Base-by-base conservation (phyloP, 2,329 filamentous ascomycete species). In the Pseudocercospora eumusae region DNA sequence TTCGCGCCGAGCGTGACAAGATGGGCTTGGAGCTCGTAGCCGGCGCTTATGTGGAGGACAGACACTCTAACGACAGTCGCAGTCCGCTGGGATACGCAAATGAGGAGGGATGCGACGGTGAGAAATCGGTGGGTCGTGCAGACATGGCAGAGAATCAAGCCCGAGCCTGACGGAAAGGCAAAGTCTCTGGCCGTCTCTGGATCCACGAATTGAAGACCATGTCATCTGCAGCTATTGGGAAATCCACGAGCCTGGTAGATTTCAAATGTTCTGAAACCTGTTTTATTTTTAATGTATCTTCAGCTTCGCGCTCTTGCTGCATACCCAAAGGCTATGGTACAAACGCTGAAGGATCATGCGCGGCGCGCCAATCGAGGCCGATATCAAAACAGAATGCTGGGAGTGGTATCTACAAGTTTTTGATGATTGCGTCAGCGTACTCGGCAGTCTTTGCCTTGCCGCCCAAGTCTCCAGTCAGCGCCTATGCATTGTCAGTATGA, bases 381-480 rank as follows among this genome's bases (percentile, higher is more conserved):
- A 54, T 54, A 54, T 54, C 52, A 36, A 54, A 54, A 54, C 52
- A 31, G 36, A 20, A 54, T 54, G 52, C 52, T 52, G 52, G 52
- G 52, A 28, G 21, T 36, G 36, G 55, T 63, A 63, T 63, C 65
- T 73, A 71, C 67, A 88, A 77, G 66, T 82, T 82, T 75, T 82
- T 82, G 79, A 98, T 97, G 76, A 99, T 97, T 70, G 95, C 93
- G 64, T 84, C 85, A 62, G 95, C 92, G 79, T 96, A 99, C 83
- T 99, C 91, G 81, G 88, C 83, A 63, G 95, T 99, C 88, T 96
- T 96, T 73, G 95, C 86, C 83, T 92, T 96, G 77, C 95, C 95
- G 73, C 95, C 95, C 73, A 99, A 84, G 80, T 99, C 95, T 74
- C 95, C 93, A 33, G 95, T 99, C 79, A 99, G 87, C 66, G 87